Percentiles rank a stretch among this genome's conserved stretches.
These are phyloP conservation scores for Rutidosis leptorrhynchoides DNA, from an alignment of 129 eudicot genomes.

Conservation along the genomic window DNA sequence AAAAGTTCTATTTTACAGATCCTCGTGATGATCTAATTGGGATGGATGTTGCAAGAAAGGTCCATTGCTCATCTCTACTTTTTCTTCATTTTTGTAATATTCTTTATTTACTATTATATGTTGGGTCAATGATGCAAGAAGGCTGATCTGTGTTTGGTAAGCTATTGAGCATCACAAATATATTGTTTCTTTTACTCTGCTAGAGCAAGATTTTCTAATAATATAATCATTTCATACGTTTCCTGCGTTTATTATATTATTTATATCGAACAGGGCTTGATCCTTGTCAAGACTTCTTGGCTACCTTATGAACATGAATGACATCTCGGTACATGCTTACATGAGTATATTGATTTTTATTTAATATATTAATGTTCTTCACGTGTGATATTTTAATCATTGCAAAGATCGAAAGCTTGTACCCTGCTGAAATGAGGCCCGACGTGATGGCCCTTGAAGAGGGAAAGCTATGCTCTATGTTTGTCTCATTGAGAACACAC, in stretches of 20 bases:
- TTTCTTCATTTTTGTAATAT: too few relatives aligned
- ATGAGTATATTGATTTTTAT: too few relatives aligned
- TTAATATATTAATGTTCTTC: too few relatives aligned
- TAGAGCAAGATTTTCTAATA: not conserved
- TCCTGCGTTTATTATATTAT: not conserved
- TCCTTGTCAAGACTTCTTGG: conserved; percentile 96
- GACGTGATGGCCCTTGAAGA: conserved; percentile 59
- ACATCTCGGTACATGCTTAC: too few relatives aligned
- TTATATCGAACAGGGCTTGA: conserved; percentile 56
- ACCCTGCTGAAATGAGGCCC: conserved; percentile 75
- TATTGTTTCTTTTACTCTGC: conserved; percentile 2
- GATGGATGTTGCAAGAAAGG: too few relatives aligned
- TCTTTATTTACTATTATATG: too few relatives aligned
- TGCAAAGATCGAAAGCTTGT: conserved; percentile 76
- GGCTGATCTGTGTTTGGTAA: too few relatives aligned
- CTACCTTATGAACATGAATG: too few relatives aligned
- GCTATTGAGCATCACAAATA: too few relatives aligned
- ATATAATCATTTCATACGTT: not conserved
- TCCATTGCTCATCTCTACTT: too few relatives aligned
- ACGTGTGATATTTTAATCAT: conserved; percentile 4
- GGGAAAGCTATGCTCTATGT: conserved; percentile 88
- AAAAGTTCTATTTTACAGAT: conserved; percentile 46
- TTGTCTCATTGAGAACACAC: conserved; percentile 64
- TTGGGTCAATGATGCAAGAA: too few relatives aligned
- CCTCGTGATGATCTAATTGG: conserved; percentile 99